Evolutionary conservation across 2,329 filamentous ascomycete genomes (phyloP).

Genomic region (Microascus cirrosus): DNA sequence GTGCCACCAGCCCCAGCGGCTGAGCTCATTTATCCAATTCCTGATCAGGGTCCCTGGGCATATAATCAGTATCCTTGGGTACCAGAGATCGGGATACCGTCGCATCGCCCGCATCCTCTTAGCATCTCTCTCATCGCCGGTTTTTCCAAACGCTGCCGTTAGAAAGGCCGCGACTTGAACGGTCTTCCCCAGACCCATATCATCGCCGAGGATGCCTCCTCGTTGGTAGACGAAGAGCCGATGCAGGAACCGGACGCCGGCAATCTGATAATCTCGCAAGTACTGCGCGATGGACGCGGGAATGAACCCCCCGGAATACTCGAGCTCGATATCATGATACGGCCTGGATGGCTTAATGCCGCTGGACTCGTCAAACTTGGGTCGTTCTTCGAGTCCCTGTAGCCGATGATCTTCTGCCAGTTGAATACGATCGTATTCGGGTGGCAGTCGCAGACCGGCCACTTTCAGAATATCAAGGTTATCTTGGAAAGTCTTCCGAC

Average conservation of each 20-base stretch:
- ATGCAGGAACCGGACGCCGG: conserved; percentile 77
- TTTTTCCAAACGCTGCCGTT: conserved; percentile 87
- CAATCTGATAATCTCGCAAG: conserved; percentile 81
- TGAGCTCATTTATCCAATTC: conserved; percentile 83
- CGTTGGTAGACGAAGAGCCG: conserved; percentile 83
- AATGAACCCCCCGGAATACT: conserved; percentile 67
- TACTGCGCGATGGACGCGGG: conserved; percentile 87
- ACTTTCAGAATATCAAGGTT: conserved; percentile 48
- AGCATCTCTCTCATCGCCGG: conserved; percentile 71
- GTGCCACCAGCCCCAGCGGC: conserved; percentile 94
- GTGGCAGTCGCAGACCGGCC: conserved; percentile 64
- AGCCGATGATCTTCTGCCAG: conserved; percentile 60
- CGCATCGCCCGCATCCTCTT: conserved; percentile 85
- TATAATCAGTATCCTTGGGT: conserved; percentile 56
- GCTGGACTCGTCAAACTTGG: conserved; percentile 46
- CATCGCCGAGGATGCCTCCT: conserved; percentile 84
- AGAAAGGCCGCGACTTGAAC: conserved; percentile 92
- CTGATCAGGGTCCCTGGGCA: conserved; percentile 81
- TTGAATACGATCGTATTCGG: conserved; percentile 61
- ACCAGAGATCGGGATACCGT: conserved; percentile 55
- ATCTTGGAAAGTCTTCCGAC: conserved; percentile 60
- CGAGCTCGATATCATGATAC: conserved; percentile 66
- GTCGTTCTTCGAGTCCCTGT: conserved; percentile 55
- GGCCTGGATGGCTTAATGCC: conserved; percentile 52
- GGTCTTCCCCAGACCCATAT: conserved; percentile 96